Evolutionary conservation across 371 early-diverging fungal genomes (phyloP), one percentile per base, ranked within the genome.

Genomic region (Nematocida minor): DNA sequence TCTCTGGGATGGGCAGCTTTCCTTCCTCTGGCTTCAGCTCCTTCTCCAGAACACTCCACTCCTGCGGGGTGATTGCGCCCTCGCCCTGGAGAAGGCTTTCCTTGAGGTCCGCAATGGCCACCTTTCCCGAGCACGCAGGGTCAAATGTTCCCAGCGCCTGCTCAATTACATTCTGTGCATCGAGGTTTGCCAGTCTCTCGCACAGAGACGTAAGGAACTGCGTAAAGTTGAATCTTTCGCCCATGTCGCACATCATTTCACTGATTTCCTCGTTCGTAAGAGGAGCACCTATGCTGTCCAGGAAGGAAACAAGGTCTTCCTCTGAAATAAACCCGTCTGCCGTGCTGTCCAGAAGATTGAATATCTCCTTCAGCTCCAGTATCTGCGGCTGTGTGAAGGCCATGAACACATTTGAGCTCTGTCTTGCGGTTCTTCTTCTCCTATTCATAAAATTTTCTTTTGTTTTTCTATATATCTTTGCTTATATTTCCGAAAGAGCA

Each of bases 351-450:
- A 94, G 89, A 70, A 94, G 88, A 36, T 90, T 90, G 84, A 96
- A 96, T 32, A 92, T 93, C 81, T 94, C 93, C 82, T 92, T 91
- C 83, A 94, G 91, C 81, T 93, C 92, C 67, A 88, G 90, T 54
- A 96, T 93, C 84, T 96, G 95, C 66, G 90, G 89, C 70, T 94
- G 92, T 82, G 94, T 94, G 85, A 98, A 94, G 89, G 94, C 94
- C 51, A 92, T 92, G 86, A 98, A 98, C 29, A 96, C 94, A 84
- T 97, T 98, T 27, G 94, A 93, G 87, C 92, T 94, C 82, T 95
- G 81, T 53, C 85, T 69, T 42, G 66, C 66, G 14, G 53, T 69
- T 55, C 83, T 79, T 79, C 81, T 82, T 60, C 80, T 54, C 62
- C 71, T 55, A 48, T 68, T 79, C 80, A 79, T 79, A 34, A 38